phyloP scores from a whole-genome alignment of 805 yeast species.

The Ogataea pini region DNA sequence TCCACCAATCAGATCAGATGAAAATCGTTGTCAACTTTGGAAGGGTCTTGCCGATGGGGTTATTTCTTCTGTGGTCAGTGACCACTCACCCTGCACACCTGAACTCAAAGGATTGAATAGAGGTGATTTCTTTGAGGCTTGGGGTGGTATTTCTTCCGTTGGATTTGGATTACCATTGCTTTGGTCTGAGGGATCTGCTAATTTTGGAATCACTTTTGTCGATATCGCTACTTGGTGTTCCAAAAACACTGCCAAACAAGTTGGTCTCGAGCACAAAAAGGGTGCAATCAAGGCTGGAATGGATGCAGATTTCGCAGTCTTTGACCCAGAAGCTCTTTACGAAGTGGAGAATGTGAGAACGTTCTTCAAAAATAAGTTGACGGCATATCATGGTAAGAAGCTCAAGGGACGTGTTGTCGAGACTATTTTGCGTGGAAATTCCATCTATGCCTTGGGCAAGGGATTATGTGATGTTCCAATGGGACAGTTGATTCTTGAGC shows the following conservation, averaged over 20 bases:
- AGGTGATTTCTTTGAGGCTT: conserved; percentile 88
- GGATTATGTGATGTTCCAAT: conserved; percentile 60
- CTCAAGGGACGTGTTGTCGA: conserved; percentile 75
- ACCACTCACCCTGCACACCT: conserved; percentile 96
- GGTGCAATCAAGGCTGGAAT: conserved; percentile 73
- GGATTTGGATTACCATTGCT: conserved; percentile 86
- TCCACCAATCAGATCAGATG: conserved; percentile 85
- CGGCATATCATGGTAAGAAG: conserved; percentile 77
- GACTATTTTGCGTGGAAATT: conserved; percentile 75
- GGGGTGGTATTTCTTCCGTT: conserved; percentile 96
- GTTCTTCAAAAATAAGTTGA: conserved; percentile 80
- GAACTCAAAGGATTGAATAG: conserved; percentile 76
- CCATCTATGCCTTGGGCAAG: conserved; percentile 56
- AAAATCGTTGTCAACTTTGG: conserved; percentile 77
- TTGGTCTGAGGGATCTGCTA: conserved; percentile 68
- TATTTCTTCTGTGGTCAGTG: conserved; percentile 86
- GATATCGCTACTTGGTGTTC: conserved; percentile 83
- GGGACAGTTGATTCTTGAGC: conserved; percentile 64
- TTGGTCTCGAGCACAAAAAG: conserved; percentile 70
- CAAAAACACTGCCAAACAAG: conserved; percentile 80
- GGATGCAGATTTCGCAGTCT: conserved; percentile 87
- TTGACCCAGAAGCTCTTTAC: conserved; percentile 62
- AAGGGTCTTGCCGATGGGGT: conserved; percentile 63
- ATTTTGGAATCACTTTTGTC: conserved; percentile 34
- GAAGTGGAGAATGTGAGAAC: conserved; percentile 55